Conservation (phyloP, 2,329 filamentous ascomycete species). For the Aaosphaeria arxii region DNA sequence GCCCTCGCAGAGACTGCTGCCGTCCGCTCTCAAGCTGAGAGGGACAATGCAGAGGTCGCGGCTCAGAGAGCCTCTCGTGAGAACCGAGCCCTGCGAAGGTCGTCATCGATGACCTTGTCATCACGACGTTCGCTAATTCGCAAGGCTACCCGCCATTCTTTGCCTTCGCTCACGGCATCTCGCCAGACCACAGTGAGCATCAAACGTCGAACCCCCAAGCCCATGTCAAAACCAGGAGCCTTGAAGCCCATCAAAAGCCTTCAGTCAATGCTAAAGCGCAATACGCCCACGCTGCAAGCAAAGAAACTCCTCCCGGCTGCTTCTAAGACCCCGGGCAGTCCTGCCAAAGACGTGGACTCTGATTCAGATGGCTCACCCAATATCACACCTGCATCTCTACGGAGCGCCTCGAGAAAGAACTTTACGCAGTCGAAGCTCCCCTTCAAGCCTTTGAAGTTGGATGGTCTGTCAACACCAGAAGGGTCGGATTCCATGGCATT, state of each 20-base stretch:
- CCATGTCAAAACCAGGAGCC: slow-evolving; percentile 15
- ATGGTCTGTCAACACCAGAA: neutral
- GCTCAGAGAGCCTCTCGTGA: slow-evolving; percentile 31
- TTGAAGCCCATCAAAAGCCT: slow-evolving; percentile 20
- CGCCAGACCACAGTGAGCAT: slow-evolving; percentile 11
- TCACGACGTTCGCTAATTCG: slow-evolving; percentile 8
- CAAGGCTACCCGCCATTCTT: slow-evolving; percentile 3
- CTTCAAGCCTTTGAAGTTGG: slow-evolving; percentile 9
- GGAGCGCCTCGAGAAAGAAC: slow-evolving; percentile 24
- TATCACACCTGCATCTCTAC: slow-evolving; percentile 35
- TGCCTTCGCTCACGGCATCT: slow-evolving; percentile 4
- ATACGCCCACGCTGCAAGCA: slow-evolving; percentile 3
- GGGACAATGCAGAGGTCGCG: slow-evolving; percentile 22
- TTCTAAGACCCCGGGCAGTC: slow-evolving; percentile 14
- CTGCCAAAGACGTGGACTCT: slow-evolving; percentile 1
- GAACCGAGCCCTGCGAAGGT: slow-evolving; percentile 28
- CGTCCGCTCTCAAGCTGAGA: slow-evolving; percentile 22
- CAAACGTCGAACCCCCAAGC: slow-evolving; percentile 12
- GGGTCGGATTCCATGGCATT: neutral
- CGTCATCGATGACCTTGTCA: slow-evolving; percentile 7
- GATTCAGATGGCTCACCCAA: slow-evolving; percentile 19
- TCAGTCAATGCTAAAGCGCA: slow-evolving; percentile 6
- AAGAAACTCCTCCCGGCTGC: slow-evolving; percentile 13
- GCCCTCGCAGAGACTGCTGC: slow-evolving; percentile 15
- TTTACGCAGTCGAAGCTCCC: slow-evolving; percentile 9